A percentile compares a stretch with the other conserved stretches of the same genome.
Evolutionary conservation across 495 filamentous ascomycete genomes (phyloP).

Genomic region (Penicillium pancosmium): DNA sequence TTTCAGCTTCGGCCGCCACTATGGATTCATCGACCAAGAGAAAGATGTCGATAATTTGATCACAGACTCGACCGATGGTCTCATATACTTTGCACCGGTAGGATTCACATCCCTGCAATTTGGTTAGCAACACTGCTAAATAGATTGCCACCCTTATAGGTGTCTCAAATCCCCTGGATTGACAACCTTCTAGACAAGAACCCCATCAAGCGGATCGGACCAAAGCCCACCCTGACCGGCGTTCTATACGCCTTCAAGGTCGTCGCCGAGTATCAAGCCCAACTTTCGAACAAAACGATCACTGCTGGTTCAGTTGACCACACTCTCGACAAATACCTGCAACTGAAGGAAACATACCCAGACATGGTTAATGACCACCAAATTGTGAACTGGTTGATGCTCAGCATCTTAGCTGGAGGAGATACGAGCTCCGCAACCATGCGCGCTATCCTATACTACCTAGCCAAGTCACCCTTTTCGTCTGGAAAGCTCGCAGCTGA

Average conservation of each 20-base stretch:
- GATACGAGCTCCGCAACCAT: constrained; percentile 32
- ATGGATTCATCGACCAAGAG: constrained; percentile 45
- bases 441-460: constrained; percentile 28
- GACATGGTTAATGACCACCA: constrained; percentile 27
- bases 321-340: constrained; percentile 28
- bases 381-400: constrained; percentile 31
- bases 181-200: constrained; percentile 53
- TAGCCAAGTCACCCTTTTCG: constrained; percentile 20
- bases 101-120: neutral
- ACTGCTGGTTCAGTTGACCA: constrained; percentile 17
- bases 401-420: constrained; percentile 28
- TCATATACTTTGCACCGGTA: constrained; percentile 29
- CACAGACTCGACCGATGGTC: constrained; percentile 19
- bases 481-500: constrained; percentile 20
- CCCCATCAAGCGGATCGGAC: constrained; percentile 35
- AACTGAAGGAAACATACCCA: constrained; percentile 22
- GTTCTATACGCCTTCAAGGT: constrained; percentile 29
- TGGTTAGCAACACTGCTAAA: neutral
- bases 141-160: constrained; percentile 5
- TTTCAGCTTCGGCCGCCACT: constrained; percentile 40
- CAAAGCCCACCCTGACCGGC: constrained; percentile 27
- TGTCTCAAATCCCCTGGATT: constrained; percentile 51
- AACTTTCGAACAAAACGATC: constrained; percentile 16
- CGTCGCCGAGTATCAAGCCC: constrained; percentile 24
- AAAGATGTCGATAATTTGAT: constrained; percentile 40